Evolutionary conservation across 257 asterid genomes (phyloP).

Genomic region (Ligustrum vulgare): DNA sequence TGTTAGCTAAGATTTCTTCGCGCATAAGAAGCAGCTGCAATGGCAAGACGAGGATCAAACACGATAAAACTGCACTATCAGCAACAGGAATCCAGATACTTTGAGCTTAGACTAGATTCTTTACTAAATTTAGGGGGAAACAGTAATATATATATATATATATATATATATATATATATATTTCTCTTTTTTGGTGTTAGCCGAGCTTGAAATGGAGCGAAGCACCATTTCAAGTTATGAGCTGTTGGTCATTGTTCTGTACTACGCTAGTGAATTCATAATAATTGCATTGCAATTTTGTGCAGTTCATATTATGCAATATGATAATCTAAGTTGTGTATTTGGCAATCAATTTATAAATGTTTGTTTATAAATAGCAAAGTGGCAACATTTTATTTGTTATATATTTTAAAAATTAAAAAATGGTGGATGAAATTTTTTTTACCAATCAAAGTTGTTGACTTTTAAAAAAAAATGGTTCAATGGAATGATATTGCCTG

Average conservation of each 20-base stretch:
- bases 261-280: background rate
- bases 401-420: no score
- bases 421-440: no score
- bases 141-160: no score
- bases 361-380: no score
- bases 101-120: slow-evolving; percentile 41
- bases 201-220: slow-evolving; percentile 61
- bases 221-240: slow-evolving; percentile 50
- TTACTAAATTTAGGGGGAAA: slow-evolving; percentile 9
- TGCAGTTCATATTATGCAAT: background rate
- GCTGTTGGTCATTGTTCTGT: slow-evolving; percentile 19
- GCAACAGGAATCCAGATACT: slow-evolving; percentile 44
- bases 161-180: no score
- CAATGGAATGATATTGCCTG: no score
- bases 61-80: slow-evolving; percentile 26
- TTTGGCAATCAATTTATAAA: no score
- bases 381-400: no score
- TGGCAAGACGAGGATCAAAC: slow-evolving; percentile 29
- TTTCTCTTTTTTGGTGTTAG: slow-evolving; percentile 28
- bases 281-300: background rate
- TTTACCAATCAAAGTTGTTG: no score
- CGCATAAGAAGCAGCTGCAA: slow-evolving; percentile 55
- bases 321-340: background rate
- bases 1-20: slow-evolving; percentile 66
- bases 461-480: no score